Evolutionary conservation across 176 grass and related monocot species (phyloP).

Genomic region (Urochloa ruziziensis): DNA sequence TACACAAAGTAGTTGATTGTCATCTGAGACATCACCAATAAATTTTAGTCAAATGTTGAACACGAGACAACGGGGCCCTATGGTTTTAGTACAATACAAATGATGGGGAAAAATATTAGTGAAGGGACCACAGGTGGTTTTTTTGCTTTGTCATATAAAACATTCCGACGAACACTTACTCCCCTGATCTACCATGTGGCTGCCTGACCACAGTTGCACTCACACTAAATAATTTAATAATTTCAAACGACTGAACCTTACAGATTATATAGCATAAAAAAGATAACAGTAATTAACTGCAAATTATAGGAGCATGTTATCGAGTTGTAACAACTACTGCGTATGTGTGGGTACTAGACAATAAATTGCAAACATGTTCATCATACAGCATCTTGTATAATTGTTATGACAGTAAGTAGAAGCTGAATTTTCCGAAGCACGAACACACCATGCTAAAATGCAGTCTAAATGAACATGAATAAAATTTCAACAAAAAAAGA

Average conservation of each 20-base stretch:
- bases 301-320: not conserved
- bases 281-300: not conserved
- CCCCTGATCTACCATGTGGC: not conserved
- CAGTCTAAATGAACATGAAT: not conserved
- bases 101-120: not conserved
- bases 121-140: not conserved
- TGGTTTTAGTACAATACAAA: no score
- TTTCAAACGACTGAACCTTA: not conserved
- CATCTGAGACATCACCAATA: no score
- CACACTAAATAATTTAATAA: not conserved
- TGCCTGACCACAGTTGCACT: not conserved
- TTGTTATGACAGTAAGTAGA: not conserved
- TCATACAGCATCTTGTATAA: not conserved
- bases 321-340: not conserved
- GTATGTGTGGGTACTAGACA: not conserved
- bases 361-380: not conserved
- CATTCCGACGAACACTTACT: not conserved
- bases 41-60: no score
- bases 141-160: not conserved
- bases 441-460: not conserved
- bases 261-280: not conserved
- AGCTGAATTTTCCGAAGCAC: not conserved
- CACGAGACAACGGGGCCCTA: no score
- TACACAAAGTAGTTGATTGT: no score
- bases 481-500: not conserved